Conservation (phyloP, 257 asterid genomes). For the Ehretia macrophylla region DNA sequence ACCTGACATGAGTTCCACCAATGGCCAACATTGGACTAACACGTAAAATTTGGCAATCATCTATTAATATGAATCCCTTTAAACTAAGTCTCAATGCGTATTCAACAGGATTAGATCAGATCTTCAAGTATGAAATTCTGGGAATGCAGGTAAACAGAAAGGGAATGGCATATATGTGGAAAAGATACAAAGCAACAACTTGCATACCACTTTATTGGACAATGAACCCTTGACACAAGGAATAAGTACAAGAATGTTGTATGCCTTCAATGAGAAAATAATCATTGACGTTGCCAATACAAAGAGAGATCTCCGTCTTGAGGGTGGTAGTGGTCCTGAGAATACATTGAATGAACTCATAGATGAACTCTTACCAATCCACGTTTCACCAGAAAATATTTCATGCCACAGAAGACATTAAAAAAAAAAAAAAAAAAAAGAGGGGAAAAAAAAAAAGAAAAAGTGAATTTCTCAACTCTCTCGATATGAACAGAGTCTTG, state of each 20-base stretch:
- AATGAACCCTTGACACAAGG: constrained; percentile 48
- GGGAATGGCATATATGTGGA: constrained; percentile 4
- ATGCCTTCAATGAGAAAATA: constrained; percentile 75
- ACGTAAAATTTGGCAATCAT: too few relatives aligned
- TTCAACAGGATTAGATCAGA: too few relatives aligned
- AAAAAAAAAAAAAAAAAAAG: background rate
- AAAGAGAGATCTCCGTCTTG: constrained; percentile 92
- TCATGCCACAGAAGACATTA: background rate
- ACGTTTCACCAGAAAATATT: background rate
- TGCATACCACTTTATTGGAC: constrained; percentile 51
- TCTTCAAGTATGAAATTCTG: background rate
- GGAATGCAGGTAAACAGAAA: background rate
- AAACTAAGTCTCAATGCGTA: too few relatives aligned
- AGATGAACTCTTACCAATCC: constrained; percentile 1
- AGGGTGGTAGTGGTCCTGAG: constrained; percentile 77
- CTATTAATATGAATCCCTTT: too few relatives aligned
- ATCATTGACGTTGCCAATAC: constrained; percentile 83
- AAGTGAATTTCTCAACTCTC: background rate
- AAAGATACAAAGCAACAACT: constrained; percentile 6
- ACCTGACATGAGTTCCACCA: constrained; percentile 36
- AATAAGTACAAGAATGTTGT: constrained; percentile 52
- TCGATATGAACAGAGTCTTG: too few relatives aligned
- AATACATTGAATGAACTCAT: constrained; percentile 11
- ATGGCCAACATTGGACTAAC: too few relatives aligned
- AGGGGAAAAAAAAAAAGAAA: background rate